Percentiles rank a stretch among this genome's conserved stretches.
These are phyloP conservation scores for Vachellia pachyceras DNA, from an alignment of 306 rosid species.

Conservation along the genomic window DNA sequence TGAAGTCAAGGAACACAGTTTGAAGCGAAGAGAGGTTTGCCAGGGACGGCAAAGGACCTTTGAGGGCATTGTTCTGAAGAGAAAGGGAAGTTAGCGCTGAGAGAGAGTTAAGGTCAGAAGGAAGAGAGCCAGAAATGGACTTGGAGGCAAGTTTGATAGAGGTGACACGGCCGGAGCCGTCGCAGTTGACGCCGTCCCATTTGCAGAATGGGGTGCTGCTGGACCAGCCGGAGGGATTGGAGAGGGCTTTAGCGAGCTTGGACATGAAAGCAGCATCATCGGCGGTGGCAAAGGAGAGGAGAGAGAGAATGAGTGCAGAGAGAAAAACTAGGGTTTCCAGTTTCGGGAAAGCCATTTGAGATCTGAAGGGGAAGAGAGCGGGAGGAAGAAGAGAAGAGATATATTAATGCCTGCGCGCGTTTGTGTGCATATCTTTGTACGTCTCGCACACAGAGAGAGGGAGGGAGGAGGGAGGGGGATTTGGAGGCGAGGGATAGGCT, in stretches of 20 bases:
- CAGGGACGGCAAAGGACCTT: constrained; percentile 69
- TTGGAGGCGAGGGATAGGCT: background rate
- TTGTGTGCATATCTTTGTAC: background rate
- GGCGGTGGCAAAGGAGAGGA: constrained; percentile 38
- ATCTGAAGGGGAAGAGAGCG: constrained; percentile 9
- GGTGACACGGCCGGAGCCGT: constrained; percentile 56
- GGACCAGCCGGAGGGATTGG: constrained; percentile 61
- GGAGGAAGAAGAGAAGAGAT: background rate
- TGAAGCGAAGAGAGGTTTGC: constrained; percentile 59
- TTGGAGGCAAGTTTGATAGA: constrained; percentile 48
- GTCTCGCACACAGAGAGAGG: background rate
- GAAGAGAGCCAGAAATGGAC: constrained; percentile 71
- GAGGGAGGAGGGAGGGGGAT: background rate
- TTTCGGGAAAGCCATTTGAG: constrained; percentile 52
- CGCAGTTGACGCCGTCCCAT: constrained; percentile 71
- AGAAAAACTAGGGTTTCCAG: constrained; percentile 51
- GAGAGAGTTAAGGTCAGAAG: constrained; percentile 72
- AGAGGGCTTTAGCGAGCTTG: constrained; percentile 44
- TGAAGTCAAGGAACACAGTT: constrained; percentile 44
- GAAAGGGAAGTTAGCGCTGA: constrained; percentile 56
- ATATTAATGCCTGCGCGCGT: background rate
- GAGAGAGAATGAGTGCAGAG: constrained; percentile 13
- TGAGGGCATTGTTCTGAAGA: constrained; percentile 60
- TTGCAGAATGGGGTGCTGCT: constrained; percentile 42
- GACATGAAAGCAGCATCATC: constrained; percentile 67